Conservation (phyloP, 73 alveolate species). For the Paramecium primaurelia region DNA sequence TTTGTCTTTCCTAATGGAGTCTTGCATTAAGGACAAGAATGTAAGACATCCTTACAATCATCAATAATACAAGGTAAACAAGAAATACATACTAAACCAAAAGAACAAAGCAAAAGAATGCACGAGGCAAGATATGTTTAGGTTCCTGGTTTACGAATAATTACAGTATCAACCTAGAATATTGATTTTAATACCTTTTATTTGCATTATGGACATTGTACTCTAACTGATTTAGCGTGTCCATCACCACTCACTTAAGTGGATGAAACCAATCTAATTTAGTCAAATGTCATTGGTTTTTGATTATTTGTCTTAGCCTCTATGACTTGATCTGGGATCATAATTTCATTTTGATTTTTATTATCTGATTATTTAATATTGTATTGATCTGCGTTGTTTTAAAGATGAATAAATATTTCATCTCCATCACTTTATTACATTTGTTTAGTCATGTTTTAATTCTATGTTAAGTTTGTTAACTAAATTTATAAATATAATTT, state of each 20-base stretch:
- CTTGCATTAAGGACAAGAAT: slow-evolving; percentile 22
- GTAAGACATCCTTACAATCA: slow-evolving; percentile 39
- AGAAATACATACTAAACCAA: slow-evolving; percentile 30
- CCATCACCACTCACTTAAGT: slow-evolving; percentile 8
- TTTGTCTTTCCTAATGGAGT: not conserved
- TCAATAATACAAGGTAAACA: slow-evolving; percentile 39
- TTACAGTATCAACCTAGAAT: not conserved
- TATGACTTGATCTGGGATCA: not conserved
- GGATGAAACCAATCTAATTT: not conserved
- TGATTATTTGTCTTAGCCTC: not conserved
- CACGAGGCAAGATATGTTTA: slow-evolving; percentile 19
- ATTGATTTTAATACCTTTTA: not conserved
- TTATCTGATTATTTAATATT: not conserved
- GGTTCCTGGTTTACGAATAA: not conserved
- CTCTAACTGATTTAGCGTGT: slow-evolving; percentile 15
- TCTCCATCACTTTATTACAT: not conserved
- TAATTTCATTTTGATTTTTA: not conserved
- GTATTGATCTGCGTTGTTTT: not conserved
- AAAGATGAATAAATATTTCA: not conserved
- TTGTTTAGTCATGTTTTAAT: not conserved
- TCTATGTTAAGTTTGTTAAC: not conserved
- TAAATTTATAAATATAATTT: not conserved
- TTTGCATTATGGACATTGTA: not conserved
- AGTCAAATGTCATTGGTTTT: not conserved
- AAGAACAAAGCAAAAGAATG: slow-evolving; percentile 17